Evolutionary conservation across 2,329 filamentous ascomycete species (phyloP), one percentile per base, ranked within the genome.

Genomic region (Aaosphaeria arxii): DNA sequence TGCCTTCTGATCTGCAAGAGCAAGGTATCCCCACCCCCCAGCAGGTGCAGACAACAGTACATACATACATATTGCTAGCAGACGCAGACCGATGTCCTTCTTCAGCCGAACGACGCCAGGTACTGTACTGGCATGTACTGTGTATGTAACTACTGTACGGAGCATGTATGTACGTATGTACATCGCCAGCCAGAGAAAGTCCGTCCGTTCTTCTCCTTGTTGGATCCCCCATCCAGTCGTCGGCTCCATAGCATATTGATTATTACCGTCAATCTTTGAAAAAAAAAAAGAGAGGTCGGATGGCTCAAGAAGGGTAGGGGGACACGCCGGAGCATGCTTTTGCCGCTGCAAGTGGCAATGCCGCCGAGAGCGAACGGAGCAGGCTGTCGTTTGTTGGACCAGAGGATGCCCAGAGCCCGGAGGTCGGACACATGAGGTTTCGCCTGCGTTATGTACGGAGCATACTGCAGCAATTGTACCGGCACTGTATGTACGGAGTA

Each of bases 1-100:
- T 36, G 33, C 33, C 33, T 36, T 65, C 46, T 53, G 65, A 68
- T 66, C 66, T 68, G 66, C 66, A 66, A 55, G 59, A 56, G 55
- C 60, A 64, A 67, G 64, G 62, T 54, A 62, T 52, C 48, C 41
- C 9, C 33, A 36, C 13, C 7, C 57, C 63, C 62, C 57, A 53
- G 62, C 56, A 55, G 48, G 40, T 66, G 59, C 62, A 63, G 57
- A 42, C 30, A 54, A 57, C 55, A 56, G 57, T 51, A 24, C 17
- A 24, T 24, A 24, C 17, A 24, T 24, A 24, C 17, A 24, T 24
- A 56, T 54, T 58, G 58, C 56, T 62, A 54, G 59, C 57, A 62
- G 57, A 58, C 46, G 55, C 56, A 57, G 60, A 57, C 61, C 57
- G 17, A 62, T 57, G 61, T 58, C 51, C 52, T 24, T 66, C 55